phyloP scores from a whole-genome alignment of 495 filamentous ascomycete species.

The Neurospora tetrasperma region DNA sequence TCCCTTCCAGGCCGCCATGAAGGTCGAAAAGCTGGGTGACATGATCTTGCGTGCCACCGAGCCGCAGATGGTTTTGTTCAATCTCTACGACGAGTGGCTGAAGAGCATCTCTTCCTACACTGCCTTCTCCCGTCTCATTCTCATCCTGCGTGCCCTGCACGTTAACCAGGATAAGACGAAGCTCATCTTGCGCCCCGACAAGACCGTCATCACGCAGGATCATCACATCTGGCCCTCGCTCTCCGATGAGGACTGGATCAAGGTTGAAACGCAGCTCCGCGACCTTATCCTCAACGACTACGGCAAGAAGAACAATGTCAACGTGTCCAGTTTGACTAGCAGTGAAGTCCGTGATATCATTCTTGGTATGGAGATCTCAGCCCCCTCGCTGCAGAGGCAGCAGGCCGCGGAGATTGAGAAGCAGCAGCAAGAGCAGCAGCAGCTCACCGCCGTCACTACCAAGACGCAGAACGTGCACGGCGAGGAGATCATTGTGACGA shows the following conservation, averaged over 20 bases:
- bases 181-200: slow-evolving; percentile 91
- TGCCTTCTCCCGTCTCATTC: slow-evolving; percentile 89
- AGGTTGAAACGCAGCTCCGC: slow-evolving; percentile 91
- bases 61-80: slow-evolving; percentile 99
- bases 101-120: slow-evolving; percentile 99
- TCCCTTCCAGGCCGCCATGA: slow-evolving; percentile 99
- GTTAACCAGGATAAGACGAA: slow-evolving; percentile 99
- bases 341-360: slow-evolving; percentile 98
- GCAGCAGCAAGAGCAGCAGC: slow-evolving; percentile 92
- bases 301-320: slow-evolving; percentile 99
- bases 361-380: slow-evolving; percentile 98
- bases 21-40: slow-evolving; percentile 97
- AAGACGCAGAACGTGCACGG: slow-evolving; percentile 97
- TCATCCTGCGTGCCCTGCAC: slow-evolving; percentile 92
- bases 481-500: slow-evolving; percentile 97
- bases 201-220: slow-evolving; percentile 95
- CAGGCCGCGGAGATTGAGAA: slow-evolving; percentile 99
- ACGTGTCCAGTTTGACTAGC: slow-evolving; percentile 89
- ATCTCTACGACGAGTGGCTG: slow-evolving; percentile 97
- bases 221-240: slow-evolving; percentile 98
- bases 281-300: slow-evolving; percentile 98
- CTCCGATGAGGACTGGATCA: slow-evolving; percentile 96
- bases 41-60: slow-evolving; percentile 98
- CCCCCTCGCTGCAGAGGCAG: slow-evolving; percentile 95
- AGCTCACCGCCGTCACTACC: slow-evolving; percentile 94